Percentiles rank a stretch among this genome's conserved stretches.
These are phyloP conservation scores for Blastobotrys serpentis DNA, from an alignment of 1,139 yeast genomes.

Conservation along the genomic window DNA sequence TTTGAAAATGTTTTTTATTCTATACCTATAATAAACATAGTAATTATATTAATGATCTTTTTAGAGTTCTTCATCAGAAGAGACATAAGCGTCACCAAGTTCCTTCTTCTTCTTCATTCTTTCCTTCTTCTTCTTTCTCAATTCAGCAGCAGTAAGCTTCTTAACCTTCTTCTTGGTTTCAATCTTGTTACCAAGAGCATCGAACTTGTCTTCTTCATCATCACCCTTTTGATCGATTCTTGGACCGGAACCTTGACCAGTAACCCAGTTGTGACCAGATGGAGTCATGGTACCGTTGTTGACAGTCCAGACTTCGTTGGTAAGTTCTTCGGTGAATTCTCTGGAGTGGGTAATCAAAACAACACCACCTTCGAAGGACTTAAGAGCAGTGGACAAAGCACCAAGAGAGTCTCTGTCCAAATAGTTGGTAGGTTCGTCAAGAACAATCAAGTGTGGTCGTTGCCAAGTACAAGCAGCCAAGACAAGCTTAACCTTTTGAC, in stretches of 20 bases:
- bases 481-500: constrained; percentile 99
- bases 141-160: constrained; percentile 97
- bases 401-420: constrained; percentile 99
- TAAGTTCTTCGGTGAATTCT: constrained; percentile 97
- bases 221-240: constrained; percentile 94
- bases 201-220: constrained; percentile 96
- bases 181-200: constrained; percentile 99
- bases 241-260: constrained; percentile 99
- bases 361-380: constrained; percentile 99
- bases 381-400: constrained; percentile 98
- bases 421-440: constrained; percentile 99
- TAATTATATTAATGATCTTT: constrained; percentile 8
- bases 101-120: constrained; percentile 99
- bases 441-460: constrained; percentile 99
- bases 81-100: constrained; percentile 97
- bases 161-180: constrained; percentile 93
- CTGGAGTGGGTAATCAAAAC: constrained; percentile 99
- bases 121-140: constrained; percentile 99
- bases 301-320: constrained; percentile 99
- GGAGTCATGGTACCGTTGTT: constrained; percentile 98
- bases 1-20: no score
- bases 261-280: constrained; percentile 99
- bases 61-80: constrained; percentile 81
- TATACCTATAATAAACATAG: constrained; percentile 1
- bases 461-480: constrained; percentile 99